Percentiles rank a stretch among this genome's conserved stretches.
phyloP scores from a whole-genome alignment of 805 yeast genomes.

The Brettanomyces nanus region DNA sequence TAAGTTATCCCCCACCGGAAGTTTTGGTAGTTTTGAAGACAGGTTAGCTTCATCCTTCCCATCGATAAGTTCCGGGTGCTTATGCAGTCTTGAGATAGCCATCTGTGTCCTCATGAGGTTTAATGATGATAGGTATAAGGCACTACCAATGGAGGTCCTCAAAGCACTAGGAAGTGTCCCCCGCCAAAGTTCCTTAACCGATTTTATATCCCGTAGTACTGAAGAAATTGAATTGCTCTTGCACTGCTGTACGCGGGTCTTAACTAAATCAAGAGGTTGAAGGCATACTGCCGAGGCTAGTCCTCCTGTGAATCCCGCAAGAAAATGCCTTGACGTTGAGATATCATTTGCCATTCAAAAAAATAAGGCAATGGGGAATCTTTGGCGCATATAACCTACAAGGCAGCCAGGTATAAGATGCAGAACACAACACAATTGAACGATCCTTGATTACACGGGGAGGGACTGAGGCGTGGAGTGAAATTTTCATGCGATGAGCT shows the following conservation, averaged over 20 bases:
- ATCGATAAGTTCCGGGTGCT: slow-evolving; percentile 1
- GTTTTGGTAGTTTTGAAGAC: slow-evolving; percentile 56
- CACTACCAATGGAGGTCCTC: slow-evolving; percentile 87
- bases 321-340: slow-evolving; percentile 39
- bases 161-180: slow-evolving; percentile 90
- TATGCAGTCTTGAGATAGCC: slow-evolving; percentile 24
- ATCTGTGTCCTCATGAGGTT: slow-evolving; percentile 50
- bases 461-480: too few relatives aligned
- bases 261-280: slow-evolving; percentile 85
- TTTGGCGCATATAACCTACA: too few relatives aligned
- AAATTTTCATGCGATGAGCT: too few relatives aligned
- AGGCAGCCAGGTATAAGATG: too few relatives aligned
- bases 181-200: slow-evolving; percentile 64
- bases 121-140: slow-evolving; percentile 69
- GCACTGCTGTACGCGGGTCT: slow-evolving; percentile 76
- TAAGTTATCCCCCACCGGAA: slow-evolving; percentile 62
- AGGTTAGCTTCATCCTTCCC: slow-evolving; percentile 1
- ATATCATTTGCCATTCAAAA: slow-evolving; percentile 11
- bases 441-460: too few relatives aligned
- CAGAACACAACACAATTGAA: too few relatives aligned
- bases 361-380: too few relatives aligned
- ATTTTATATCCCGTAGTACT: slow-evolving; percentile 32
- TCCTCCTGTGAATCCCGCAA: slow-evolving; percentile 84
- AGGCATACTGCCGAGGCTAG: slow-evolving; percentile 67
- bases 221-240: slow-evolving; percentile 23